Evolutionary conservation across 306 rosid species (phyloP).

Genomic region (Betula pendula): DNA sequence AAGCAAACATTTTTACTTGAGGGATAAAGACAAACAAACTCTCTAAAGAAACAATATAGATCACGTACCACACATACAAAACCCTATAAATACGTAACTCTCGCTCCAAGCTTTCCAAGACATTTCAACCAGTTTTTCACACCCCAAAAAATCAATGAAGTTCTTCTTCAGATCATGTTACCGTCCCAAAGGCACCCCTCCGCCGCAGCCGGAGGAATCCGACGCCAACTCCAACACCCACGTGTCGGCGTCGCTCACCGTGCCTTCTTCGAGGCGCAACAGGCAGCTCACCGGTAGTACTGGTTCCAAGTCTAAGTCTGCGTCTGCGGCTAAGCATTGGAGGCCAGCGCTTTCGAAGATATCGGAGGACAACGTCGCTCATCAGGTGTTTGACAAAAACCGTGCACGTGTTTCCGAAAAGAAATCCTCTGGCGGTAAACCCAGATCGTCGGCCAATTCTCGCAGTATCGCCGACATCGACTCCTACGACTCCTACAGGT

Average conservation of each 20-base stretch:
- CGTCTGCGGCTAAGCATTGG: slow-evolving; percentile 30
- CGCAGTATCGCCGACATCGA: neutral
- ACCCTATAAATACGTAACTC: no score
- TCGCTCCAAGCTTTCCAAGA: neutral
- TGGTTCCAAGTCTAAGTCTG: neutral
- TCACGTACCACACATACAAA: no score
- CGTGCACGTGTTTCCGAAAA: neutral
- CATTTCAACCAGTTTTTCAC: neutral
- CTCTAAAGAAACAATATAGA: no score
- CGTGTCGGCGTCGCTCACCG: neutral
- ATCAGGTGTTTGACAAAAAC: neutral
- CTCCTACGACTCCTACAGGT: no score
- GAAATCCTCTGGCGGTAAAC: slow-evolving; percentile 1
- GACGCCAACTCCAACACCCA: neutral
- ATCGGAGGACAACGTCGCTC: slow-evolving; percentile 26
- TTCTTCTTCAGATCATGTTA: slow-evolving; percentile 30
- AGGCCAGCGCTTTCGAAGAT: slow-evolving; percentile 36
- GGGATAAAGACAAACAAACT: no score
- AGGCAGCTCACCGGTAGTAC: neutral
- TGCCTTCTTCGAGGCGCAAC: neutral
- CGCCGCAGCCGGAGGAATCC: neutral
- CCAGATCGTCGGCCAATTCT: neutral
- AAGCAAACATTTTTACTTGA: no score
- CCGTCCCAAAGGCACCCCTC: slow-evolving; percentile 7
- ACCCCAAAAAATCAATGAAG: neutral